Conservation (phyloP, 371 early-diverging fungal species). For the Batrachochytrium dendrobatidis region DNA sequence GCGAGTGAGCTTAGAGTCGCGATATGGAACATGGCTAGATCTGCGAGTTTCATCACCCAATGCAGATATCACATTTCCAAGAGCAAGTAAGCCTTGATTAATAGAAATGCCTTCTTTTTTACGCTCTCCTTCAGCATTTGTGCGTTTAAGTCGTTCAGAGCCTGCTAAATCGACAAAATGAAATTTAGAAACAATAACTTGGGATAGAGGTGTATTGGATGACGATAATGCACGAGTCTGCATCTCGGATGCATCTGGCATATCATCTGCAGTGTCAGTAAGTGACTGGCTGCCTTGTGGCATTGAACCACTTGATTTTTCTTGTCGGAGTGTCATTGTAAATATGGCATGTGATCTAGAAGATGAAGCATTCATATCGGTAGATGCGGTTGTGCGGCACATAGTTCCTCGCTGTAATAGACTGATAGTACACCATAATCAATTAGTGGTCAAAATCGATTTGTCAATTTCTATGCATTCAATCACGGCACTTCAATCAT, state of each 20-base stretch:
- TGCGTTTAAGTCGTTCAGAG: constrained; percentile 94
- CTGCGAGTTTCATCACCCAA: constrained; percentile 80
- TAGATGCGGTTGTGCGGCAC: constrained; percentile 81
- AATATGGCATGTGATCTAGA: constrained; percentile 98
- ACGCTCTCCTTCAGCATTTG: constrained; percentile 86
- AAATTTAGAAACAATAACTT: constrained; percentile 72
- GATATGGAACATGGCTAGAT: constrained; percentile 73
- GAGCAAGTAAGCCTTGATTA: constrained; percentile 93
- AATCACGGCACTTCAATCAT: not conserved
- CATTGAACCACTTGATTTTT: constrained; percentile 9
- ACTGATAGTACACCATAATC: constrained; percentile 2
- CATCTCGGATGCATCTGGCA: not conserved
- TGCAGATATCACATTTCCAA: constrained; percentile 99
- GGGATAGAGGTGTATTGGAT: no score
- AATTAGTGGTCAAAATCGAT: not conserved
- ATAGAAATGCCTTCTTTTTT: constrained; percentile 96
- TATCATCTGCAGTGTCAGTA: constrained; percentile 5
- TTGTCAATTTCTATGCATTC: not conserved
- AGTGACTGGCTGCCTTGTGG: not conserved
- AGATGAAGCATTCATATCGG: constrained; percentile 94
- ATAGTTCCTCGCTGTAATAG: constrained; percentile 25
- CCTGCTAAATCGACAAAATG: constrained; percentile 99
- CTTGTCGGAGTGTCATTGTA: constrained; percentile 66
- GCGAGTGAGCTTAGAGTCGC: constrained; percentile 95
- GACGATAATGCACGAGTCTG: constrained; percentile 7